Evolutionary conservation across 139 green algal genomes (phyloP).

Genomic region (Astrephomene gubernaculifera): DNA sequence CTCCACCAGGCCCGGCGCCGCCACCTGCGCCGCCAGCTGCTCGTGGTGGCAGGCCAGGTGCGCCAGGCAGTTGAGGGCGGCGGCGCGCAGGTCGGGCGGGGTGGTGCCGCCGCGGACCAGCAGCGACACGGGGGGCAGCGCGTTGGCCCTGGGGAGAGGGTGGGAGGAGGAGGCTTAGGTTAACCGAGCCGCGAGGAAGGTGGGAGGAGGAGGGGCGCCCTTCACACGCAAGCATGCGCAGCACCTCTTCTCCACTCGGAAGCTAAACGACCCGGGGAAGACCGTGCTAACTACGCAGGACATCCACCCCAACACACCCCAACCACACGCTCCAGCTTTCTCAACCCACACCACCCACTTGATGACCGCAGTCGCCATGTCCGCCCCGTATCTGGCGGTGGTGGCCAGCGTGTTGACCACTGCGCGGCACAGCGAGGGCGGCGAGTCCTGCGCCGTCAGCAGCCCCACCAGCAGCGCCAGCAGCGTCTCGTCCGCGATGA

Average conservation of each 20-base stretch:
- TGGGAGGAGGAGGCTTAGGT: neutral
- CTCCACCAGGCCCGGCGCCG: constrained; percentile 33
- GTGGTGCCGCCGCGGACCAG: constrained; percentile 48
- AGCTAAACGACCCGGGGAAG: too few relatives aligned
- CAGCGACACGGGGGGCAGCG: constrained; percentile 27
- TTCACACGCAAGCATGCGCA: too few relatives aligned
- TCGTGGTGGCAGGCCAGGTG: constrained; percentile 55
- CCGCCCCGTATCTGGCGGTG: constrained; percentile 32
- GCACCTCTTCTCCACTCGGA: too few relatives aligned
- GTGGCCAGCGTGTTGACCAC: constrained; percentile 46
- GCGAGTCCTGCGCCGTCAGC: constrained; percentile 19
- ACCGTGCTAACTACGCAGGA: neutral
- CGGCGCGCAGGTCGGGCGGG: constrained; percentile 53
- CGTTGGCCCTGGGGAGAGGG: neutral
- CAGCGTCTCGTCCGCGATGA: constrained; percentile 41
- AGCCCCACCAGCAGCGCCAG: constrained; percentile 47
- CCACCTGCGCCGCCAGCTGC: constrained; percentile 51
- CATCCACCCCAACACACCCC: neutral
- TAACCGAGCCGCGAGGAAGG: neutral
- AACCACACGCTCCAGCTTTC: neutral
- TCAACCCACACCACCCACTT: neutral
- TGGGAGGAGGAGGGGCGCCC: neutral
- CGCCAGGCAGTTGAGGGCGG: constrained; percentile 45
- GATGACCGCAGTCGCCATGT: constrained; percentile 52
- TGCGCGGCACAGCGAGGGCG: constrained; percentile 29